Conservation (phyloP, 2,329 filamentous ascomycete genomes). For the Colletotrichum eleusines region DNA sequence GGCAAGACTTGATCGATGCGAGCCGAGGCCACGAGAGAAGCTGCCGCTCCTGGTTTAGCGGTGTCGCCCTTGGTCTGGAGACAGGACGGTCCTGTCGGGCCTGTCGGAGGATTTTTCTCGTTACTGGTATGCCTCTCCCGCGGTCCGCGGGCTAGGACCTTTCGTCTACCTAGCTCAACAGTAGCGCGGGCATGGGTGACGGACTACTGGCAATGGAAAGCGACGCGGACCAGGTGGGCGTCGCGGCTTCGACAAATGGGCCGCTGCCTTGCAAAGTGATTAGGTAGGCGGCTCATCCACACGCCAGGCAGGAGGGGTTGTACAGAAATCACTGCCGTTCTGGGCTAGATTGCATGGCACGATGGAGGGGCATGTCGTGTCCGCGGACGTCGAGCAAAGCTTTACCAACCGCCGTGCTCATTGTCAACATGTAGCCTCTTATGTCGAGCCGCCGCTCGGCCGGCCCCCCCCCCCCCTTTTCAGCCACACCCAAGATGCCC, state of each 20-base stretch:
- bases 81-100: slow-evolving; percentile 24
- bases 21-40: not conserved
- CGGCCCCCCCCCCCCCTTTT: not conserved
- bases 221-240: not conserved
- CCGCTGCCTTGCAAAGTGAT: too few species aligned
- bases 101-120: slow-evolving; percentile 13
- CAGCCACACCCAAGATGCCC: not conserved
- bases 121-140: slow-evolving; percentile 16
- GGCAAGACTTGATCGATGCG: not conserved
- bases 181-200: slow-evolving; percentile 25
- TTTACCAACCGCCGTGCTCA: slow-evolving; percentile 6
- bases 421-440: slow-evolving; percentile 31
- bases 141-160: not conserved
- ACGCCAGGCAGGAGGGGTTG: not conserved
- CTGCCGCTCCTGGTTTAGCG: slow-evolving; percentile 4
- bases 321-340: slow-evolving; percentile 9
- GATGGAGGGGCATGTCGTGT: not conserved
- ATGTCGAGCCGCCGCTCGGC: slow-evolving; percentile 30
- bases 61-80: too few species aligned
- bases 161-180: not conserved
- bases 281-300: not conserved
- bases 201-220: slow-evolving; percentile 31
- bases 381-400: not conserved
- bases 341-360: not conserved
- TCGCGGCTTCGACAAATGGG: too few species aligned